A percentile compares a stretch with the other conserved stretches of the same genome.
phyloP scores from a whole-genome alignment of 768 basidiomycete species.

The Auriscalpium vulgare region DNA sequence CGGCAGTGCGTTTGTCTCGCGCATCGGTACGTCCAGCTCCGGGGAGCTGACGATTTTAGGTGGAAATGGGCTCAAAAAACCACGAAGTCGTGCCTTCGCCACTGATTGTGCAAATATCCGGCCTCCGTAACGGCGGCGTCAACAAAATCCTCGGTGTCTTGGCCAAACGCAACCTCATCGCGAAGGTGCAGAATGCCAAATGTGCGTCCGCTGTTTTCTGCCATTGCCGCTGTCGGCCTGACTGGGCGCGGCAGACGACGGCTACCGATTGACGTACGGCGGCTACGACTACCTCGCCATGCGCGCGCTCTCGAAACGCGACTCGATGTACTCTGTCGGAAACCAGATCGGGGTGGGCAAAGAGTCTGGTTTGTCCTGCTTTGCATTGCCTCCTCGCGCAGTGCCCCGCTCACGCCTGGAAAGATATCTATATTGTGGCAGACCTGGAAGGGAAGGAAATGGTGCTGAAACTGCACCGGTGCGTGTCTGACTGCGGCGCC shows the following conservation, averaged over 20 bases:
- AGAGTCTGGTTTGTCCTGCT: slow-evolving; percentile 65
- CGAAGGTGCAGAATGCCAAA: slow-evolving; percentile 85
- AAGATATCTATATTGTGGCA: slow-evolving; percentile 88
- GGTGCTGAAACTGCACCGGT: slow-evolving; percentile 94
- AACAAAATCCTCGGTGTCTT: slow-evolving; percentile 88
- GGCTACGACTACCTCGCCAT: slow-evolving; percentile 98
- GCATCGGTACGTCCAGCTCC: not conserved
- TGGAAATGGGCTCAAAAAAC: slow-evolving; percentile 97
- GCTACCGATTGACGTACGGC: slow-evolving; percentile 94
- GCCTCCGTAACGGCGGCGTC: slow-evolving; percentile 86
- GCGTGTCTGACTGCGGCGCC: slow-evolving; percentile 11
- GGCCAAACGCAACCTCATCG: slow-evolving; percentile 87
- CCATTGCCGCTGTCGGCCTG: not conserved
- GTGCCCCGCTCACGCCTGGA: not conserved
- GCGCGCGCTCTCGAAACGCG: slow-evolving; percentile 84
- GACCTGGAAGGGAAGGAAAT: slow-evolving; percentile 78
- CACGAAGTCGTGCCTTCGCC: slow-evolving; percentile 90
- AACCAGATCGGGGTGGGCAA: slow-evolving; percentile 99
- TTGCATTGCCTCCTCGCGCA: not conserved
- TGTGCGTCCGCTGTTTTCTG: slow-evolving; percentile 43
- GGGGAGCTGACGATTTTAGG: slow-evolving; percentile 36
- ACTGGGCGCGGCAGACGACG: slow-evolving; percentile 61
- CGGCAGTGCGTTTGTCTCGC: slow-evolving; percentile 51
- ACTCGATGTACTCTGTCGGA: slow-evolving; percentile 84
- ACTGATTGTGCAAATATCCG: slow-evolving; percentile 88